phyloP scores from a whole-genome alignment of 768 basidiomycete genomes.

The Tulasnella sp. region DNA sequence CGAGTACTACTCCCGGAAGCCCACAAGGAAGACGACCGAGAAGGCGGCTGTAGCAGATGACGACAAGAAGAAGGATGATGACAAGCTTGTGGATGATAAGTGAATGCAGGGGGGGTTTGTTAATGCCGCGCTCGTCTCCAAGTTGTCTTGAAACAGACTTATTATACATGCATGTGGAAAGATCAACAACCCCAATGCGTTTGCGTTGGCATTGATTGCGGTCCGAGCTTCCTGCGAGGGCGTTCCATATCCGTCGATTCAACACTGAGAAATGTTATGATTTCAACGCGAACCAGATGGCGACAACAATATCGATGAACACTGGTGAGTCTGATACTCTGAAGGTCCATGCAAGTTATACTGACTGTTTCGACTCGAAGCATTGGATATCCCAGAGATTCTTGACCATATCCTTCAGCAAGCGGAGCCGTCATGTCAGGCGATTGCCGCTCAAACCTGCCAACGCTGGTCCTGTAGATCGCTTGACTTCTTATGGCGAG shows the following conservation, averaged over 20 bases:
- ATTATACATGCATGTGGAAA: neutral
- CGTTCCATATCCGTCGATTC: no score
- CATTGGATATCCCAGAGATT: neutral
- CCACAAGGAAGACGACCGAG: conserved; percentile 49
- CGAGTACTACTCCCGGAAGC: conserved; percentile 86
- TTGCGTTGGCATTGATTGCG: neutral
- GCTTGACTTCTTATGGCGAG: neutral
- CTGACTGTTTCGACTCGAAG: no score
- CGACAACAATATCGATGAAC: no score
- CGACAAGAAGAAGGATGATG: conserved; percentile 9
- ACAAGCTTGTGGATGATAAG: conserved; percentile 12
- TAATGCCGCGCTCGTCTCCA: neutral
- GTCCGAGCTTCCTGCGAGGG: no score
- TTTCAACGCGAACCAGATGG: no score
- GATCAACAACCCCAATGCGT: neutral
- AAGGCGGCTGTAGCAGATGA: conserved; percentile 38
- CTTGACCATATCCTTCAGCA: neutral
- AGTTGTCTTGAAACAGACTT: neutral
- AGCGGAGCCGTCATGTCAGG: neutral
- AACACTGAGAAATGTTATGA: no score
- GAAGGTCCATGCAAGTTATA: no score
- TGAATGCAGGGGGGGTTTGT: neutral
- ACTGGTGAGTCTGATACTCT: no score
- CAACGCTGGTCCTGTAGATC: neutral
- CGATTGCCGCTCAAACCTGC: neutral